These are phyloP conservation scores for Erysimum cheiri DNA, from an alignment of 441 rosid species.

Conservation along the genomic window DNA sequence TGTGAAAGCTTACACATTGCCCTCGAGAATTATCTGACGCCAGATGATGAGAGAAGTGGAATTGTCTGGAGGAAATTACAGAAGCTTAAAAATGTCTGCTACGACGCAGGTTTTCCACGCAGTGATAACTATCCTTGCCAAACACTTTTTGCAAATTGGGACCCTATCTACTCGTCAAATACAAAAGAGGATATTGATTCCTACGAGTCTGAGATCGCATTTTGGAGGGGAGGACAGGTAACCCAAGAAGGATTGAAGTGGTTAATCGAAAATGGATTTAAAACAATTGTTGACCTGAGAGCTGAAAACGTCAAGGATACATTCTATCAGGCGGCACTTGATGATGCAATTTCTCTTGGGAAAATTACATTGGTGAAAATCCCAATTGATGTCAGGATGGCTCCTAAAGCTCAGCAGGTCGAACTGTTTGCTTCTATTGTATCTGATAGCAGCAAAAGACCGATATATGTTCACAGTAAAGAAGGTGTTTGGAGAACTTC, in stretches of 20 bases:
- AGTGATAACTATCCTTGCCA: slow-evolving; percentile 73
- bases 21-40: slow-evolving; percentile 82
- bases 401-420: slow-evolving; percentile 93
- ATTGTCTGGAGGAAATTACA: slow-evolving; percentile 91
- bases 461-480: slow-evolving; percentile 90
- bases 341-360: slow-evolving; percentile 65
- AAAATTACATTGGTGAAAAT: slow-evolving; percentile 70
- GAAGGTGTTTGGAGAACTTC: slow-evolving; percentile 94
- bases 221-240: slow-evolving; percentile 94
- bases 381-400: slow-evolving; percentile 82
- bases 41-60: slow-evolving; percentile 68
- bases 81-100: slow-evolving; percentile 92
- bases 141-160: slow-evolving; percentile 84
- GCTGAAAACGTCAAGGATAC: slow-evolving; percentile 83
- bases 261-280: slow-evolving; percentile 77
- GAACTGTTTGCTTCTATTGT: slow-evolving; percentile 86
- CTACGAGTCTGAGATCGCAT: slow-evolving; percentile 67
- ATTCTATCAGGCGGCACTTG: slow-evolving; percentile 73
- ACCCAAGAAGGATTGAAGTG: slow-evolving; percentile 89
- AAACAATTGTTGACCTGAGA: slow-evolving; percentile 88
- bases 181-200: slow-evolving; percentile 59
- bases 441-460: slow-evolving; percentile 74
- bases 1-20: slow-evolving; percentile 96
- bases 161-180: slow-evolving; percentile 65
- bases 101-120: slow-evolving; percentile 86